Evolutionary conservation across 495 filamentous ascomycete species (phyloP).

Genomic region (Trichoderma virens): DNA sequence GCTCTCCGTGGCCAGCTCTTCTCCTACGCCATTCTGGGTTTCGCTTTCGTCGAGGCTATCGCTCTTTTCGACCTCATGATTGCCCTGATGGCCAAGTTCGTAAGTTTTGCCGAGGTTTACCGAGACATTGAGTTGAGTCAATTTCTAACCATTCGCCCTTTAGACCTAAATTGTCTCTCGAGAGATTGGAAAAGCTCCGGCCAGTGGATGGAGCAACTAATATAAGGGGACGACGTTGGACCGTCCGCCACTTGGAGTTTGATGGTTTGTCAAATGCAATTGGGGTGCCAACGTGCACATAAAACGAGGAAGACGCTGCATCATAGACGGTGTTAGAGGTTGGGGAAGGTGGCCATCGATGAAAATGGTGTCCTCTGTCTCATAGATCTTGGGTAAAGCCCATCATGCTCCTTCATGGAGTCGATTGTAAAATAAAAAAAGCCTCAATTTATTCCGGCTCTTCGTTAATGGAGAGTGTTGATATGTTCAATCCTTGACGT

Average conservation of each 20-base stretch:
- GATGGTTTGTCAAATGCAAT: conserved; percentile 9
- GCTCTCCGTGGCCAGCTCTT: conserved; percentile 85
- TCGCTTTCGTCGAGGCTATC: conserved; percentile 90
- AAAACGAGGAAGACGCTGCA: conserved; percentile 7
- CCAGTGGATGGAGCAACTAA: conserved; percentile 8
- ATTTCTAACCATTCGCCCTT: neutral
- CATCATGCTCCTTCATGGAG: conserved; percentile 3
- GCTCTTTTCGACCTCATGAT: conserved; percentile 92
- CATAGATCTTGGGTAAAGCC: conserved; percentile 3
- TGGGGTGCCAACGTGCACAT: conserved; percentile 6
- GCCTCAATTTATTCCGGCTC: neutral
- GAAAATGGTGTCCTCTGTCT: conserved; percentile 6
- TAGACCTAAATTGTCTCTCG: conserved; percentile 10
- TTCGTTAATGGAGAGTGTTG: conserved; percentile 1
- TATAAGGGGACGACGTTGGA: conserved; percentile 9
- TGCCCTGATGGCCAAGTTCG: conserved; percentile 79
- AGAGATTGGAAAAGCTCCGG: conserved; percentile 7
- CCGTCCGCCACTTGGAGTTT: conserved; percentile 5
- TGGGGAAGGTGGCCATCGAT: conserved; percentile 4
- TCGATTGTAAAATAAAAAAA: conserved; percentile 8
- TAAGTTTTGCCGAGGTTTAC: conserved; percentile 26
- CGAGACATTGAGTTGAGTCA: neutral
- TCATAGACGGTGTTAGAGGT: conserved; percentile 9
- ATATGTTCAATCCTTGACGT: neutral
- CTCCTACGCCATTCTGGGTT: conserved; percentile 89